phyloP scores from a whole-genome alignment of 2,329 filamentous ascomycete genomes.

The Nannizzia gypsea region DNA sequence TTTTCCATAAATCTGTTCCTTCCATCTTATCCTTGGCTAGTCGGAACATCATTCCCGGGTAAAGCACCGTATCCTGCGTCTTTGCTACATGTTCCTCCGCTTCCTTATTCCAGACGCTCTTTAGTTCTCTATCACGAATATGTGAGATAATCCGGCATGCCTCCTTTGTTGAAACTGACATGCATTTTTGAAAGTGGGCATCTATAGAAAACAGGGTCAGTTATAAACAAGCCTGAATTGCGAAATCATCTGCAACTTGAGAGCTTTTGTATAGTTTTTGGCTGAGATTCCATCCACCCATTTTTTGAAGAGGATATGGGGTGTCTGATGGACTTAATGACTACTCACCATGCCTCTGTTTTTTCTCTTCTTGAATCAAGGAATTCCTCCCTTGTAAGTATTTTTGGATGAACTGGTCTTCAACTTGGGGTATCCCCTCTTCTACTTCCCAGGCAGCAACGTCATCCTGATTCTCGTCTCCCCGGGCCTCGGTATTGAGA shows the following conservation, averaged over 20 bases:
- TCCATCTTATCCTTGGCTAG: constrained; percentile 76
- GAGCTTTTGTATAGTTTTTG: too few relatives aligned
- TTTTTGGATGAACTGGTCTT: constrained; percentile 69
- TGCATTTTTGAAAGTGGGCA: constrained; percentile 31
- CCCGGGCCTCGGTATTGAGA: not conserved
- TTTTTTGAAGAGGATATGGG: too few relatives aligned
- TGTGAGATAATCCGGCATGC: constrained; percentile 69
- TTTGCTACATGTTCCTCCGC: constrained; percentile 59
- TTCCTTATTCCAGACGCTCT: constrained; percentile 62
- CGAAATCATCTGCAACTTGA: not conserved
- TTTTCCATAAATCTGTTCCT: constrained; percentile 70
- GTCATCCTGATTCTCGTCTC: not conserved
- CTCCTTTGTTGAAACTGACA: constrained; percentile 66
- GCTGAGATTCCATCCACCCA: too few relatives aligned
- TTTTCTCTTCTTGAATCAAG: constrained; percentile 70
- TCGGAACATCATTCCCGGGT: constrained; percentile 87
- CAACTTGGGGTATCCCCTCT: constrained; percentile 35
- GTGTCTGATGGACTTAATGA: not conserved
- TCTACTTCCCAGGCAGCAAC: constrained; percentile 24
- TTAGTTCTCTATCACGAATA: constrained; percentile 66
- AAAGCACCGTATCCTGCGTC: constrained; percentile 48
- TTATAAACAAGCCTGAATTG: not conserved
- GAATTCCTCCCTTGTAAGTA: constrained; percentile 65
- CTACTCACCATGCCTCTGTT: constrained; percentile 62
- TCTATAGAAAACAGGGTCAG: constrained; percentile 13